Conservation (phyloP, 352 stramenopile genomes). For the Pythium periplocum region DNA sequence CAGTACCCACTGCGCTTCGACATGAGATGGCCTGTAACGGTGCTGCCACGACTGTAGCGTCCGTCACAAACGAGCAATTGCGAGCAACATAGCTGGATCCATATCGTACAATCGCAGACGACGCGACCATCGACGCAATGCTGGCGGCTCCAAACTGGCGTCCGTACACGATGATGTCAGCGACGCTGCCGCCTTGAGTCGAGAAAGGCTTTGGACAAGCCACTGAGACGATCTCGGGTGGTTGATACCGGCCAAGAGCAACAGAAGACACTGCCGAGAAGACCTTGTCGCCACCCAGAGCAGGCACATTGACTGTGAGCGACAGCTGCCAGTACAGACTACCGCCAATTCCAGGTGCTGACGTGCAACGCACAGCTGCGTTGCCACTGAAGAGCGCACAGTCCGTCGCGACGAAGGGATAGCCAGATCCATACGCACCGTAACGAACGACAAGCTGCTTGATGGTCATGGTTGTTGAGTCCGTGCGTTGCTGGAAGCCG, state of each 20-base stretch:
- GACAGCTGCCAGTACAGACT: slow-evolving; percentile 48
- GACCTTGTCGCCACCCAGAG: slow-evolving; percentile 22
- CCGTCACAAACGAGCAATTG: slow-evolving; percentile 18
- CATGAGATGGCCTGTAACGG: slow-evolving; percentile 30
- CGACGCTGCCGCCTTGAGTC: slow-evolving; percentile 22
- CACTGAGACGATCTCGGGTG: slow-evolving; percentile 23
- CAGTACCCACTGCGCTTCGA: slow-evolving; percentile 27
- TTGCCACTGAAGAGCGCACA: slow-evolving; percentile 46
- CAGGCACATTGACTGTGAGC: slow-evolving; percentile 25
- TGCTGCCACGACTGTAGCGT: neutral
- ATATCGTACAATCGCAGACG: slow-evolving; percentile 26
- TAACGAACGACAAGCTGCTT: slow-evolving; percentile 39
- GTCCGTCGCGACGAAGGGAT: slow-evolving; percentile 28
- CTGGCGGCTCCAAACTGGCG: slow-evolving; percentile 30
- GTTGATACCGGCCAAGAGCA: slow-evolving; percentile 30
- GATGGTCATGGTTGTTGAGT: slow-evolving; percentile 23
- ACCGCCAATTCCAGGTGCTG: slow-evolving; percentile 28
- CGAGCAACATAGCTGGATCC: slow-evolving; percentile 22
- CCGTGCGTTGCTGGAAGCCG: slow-evolving; percentile 46
- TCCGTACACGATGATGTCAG: slow-evolving; percentile 37
- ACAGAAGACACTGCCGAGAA: slow-evolving; percentile 34
- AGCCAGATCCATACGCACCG: slow-evolving; percentile 28
- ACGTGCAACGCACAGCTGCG: slow-evolving; percentile 31
- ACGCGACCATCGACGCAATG: slow-evolving; percentile 7
- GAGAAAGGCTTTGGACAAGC: slow-evolving; percentile 28